phyloP scores from a whole-genome alignment of 495 filamentous ascomycete species.

The Rhypophila decipiens region DNA sequence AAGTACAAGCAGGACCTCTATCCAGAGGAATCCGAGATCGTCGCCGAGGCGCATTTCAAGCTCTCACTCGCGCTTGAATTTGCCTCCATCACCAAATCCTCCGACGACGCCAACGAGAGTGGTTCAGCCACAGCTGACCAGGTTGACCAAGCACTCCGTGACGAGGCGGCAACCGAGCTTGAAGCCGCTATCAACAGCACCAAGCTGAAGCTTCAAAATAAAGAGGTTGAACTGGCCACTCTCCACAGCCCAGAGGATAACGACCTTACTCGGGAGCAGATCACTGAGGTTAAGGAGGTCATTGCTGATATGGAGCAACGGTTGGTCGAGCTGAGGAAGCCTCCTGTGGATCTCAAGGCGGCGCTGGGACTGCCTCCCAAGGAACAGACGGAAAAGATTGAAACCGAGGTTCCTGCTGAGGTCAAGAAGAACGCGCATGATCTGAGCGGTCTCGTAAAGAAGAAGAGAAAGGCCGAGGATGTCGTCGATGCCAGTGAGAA shows the following conservation, averaged over 20 bases:
- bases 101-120: conserved; percentile 37
- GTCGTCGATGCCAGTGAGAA: conserved; percentile 17
- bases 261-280: conserved; percentile 55
- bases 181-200: conserved; percentile 78
- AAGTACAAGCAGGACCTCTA: conserved; percentile 70
- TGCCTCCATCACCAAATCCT: conserved; percentile 63
- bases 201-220: conserved; percentile 63
- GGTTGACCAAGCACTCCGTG: conserved; percentile 62
- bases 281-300: conserved; percentile 80
- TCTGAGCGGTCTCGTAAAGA: conserved; percentile 77
- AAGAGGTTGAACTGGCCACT: conserved; percentile 57
- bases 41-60: conserved; percentile 94
- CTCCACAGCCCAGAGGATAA: conserved; percentile 48
- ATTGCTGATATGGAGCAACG: conserved; percentile 71
- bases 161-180: conserved; percentile 70
- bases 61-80: conserved; percentile 94
- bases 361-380: conserved; percentile 36
- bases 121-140: conserved; percentile 17
- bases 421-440: conserved; percentile 78
- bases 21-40: conserved; percentile 66
- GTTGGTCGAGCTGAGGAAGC: conserved; percentile 67
- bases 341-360: conserved; percentile 58
- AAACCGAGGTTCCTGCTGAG: conserved; percentile 63
- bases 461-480: conserved; percentile 53
- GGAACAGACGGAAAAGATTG: conserved; percentile 43